These are phyloP conservation scores for Phytophthora palmivora DNA, from an alignment of 352 stramenopile genomes.

Conservation along the genomic window DNA sequence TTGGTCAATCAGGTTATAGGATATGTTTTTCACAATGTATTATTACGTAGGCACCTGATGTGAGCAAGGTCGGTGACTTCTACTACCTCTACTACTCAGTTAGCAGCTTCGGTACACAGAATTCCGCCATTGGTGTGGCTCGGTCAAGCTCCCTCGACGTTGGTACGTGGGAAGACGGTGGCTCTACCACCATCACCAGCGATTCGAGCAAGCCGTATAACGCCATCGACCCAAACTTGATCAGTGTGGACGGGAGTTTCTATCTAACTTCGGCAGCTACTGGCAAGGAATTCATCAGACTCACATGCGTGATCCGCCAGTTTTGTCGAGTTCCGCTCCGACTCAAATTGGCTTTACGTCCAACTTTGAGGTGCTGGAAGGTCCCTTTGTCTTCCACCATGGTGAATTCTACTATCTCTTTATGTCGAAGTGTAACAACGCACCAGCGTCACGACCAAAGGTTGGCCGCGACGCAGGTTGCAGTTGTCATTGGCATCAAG, in stretches of 20 bases:
- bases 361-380: constrained; percentile 48
- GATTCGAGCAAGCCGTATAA: constrained; percentile 46
- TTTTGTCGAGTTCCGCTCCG: constrained; percentile 14
- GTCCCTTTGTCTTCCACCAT: constrained; percentile 42
- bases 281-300: constrained; percentile 45
- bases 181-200: constrained; percentile 41
- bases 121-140: constrained; percentile 49
- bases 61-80: constrained; percentile 49
- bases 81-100: constrained; percentile 73
- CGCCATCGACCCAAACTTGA: constrained; percentile 55
- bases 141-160: constrained; percentile 49
- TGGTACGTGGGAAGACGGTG: constrained; percentile 48
- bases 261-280: constrained; percentile 56
- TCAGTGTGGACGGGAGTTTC: constrained; percentile 28
- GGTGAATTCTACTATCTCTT: constrained; percentile 57
- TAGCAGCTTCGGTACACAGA: constrained; percentile 52
- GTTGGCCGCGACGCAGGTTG: too few relatives aligned
- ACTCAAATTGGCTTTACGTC: constrained; percentile 38
- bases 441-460: too few relatives aligned
- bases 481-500: too few relatives aligned
- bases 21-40: neutral
- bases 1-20: neutral
- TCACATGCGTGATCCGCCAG: constrained; percentile 24
- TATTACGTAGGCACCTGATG: constrained; percentile 39
- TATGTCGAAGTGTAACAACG: too few relatives aligned